These are phyloP conservation scores for Diaporthe citriasiana DNA, from an alignment of 2,329 filamentous ascomycete species.

Conservation along the genomic window DNA sequence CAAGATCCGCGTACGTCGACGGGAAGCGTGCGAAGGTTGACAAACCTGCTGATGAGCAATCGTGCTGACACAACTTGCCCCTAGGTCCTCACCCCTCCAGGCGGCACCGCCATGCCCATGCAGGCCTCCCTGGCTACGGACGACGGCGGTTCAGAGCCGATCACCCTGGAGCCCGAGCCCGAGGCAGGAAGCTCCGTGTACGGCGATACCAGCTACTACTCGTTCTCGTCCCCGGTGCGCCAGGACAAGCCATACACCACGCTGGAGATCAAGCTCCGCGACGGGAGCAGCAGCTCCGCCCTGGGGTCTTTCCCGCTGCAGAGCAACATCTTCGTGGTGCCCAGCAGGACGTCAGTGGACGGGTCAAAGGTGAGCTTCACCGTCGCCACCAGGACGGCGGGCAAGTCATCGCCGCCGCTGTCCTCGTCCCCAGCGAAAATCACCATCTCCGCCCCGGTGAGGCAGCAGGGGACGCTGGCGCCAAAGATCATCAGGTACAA, in stretches of 20 bases:
- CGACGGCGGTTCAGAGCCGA: not conserved
- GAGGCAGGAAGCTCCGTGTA: not conserved
- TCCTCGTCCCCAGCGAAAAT: too few species aligned
- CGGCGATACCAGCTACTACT: not conserved
- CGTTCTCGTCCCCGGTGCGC: not conserved
- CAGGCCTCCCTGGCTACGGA: not conserved
- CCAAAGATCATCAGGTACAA: not conserved
- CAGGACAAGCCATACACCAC: not conserved
- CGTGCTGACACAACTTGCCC: not conserved
- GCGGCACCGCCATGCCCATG: not conserved
- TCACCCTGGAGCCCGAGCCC: not conserved
- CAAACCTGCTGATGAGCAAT: not conserved
- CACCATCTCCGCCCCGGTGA: not conserved
- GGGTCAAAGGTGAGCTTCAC: not conserved
- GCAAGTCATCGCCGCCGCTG: not conserved
- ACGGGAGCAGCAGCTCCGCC: too few species aligned
- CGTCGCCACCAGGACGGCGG: not conserved
- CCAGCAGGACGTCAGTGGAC: not conserved
- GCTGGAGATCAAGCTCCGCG: not conserved
- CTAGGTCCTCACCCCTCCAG: not conserved
- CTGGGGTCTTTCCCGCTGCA: not conserved
- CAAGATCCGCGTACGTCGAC: not conserved
- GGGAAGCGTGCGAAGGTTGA: not conserved
- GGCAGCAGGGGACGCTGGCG: slow-evolving; percentile 5
- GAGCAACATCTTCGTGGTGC: not conserved